Evolutionary conservation across 1,284 basidiomycete species (phyloP).

Genomic region (Phlebopus sp.): DNA sequence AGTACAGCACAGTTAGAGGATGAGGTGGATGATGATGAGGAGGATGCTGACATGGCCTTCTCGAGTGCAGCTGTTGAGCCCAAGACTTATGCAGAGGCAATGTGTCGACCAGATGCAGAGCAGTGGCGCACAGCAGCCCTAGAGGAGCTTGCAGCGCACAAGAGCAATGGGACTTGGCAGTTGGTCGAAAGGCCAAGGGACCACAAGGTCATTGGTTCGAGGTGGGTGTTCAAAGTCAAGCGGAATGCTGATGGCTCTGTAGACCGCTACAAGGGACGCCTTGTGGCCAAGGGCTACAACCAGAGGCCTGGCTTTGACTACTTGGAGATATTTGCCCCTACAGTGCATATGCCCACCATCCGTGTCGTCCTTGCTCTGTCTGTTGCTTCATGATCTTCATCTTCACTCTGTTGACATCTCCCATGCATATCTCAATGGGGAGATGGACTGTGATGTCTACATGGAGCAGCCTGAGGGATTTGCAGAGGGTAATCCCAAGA

Average conservation of each 20-base stretch:
- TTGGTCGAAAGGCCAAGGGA: conserved; percentile 7
- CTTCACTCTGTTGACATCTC: conserved; percentile 38
- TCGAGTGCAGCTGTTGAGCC: background rate
- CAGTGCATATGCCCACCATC: conserved; percentile 30
- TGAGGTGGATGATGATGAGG: background rate
- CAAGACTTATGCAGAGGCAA: conserved; percentile 6
- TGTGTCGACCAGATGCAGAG: conserved; percentile 5
- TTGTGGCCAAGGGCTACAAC: conserved; percentile 16
- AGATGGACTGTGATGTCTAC: too few relatives aligned
- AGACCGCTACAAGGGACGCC: conserved; percentile 15
- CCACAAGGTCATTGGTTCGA: conserved; percentile 5
- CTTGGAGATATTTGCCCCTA: conserved; percentile 39
- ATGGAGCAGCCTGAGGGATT: too few relatives aligned
- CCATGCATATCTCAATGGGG: conserved; percentile 33
- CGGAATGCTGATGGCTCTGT: conserved; percentile 11
- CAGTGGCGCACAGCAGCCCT: conserved; percentile 13
- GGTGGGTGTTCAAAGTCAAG: conserved; percentile 16
- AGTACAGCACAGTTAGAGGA: background rate
- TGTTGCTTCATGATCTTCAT: conserved; percentile 32
- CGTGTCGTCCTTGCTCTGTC: conserved; percentile 35
- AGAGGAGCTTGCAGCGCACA: conserved; percentile 11
- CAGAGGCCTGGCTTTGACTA: conserved; percentile 43
- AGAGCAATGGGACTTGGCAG: conserved; percentile 9
- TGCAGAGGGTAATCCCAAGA: too few relatives aligned
- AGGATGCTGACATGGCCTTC: background rate